Conservation (phyloP, 2,329 filamentous ascomycete species). For the Aspergillus thermomutatus region DNA sequence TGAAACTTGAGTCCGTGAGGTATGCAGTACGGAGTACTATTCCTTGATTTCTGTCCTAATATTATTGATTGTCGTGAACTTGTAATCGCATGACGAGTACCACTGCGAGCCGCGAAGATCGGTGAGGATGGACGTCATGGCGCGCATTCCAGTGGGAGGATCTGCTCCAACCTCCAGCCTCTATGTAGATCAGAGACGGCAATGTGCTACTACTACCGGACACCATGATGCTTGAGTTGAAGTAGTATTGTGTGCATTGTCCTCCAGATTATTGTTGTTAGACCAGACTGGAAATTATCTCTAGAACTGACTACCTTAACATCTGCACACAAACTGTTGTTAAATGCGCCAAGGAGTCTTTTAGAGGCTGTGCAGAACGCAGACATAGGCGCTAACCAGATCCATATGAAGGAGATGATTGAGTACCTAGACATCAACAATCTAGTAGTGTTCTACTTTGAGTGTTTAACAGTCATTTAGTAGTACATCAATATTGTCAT, state of each 20-base stretch:
- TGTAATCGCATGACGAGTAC: background rate
- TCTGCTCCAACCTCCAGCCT: background rate
- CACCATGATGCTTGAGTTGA: background rate
- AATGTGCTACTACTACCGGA: background rate
- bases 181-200: slow-evolving; percentile 6
- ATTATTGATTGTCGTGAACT: background rate
- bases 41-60: background rate
- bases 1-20: background rate
- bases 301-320: background rate
- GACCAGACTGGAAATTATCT: background rate
- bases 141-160: slow-evolving; percentile 5
- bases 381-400: background rate
- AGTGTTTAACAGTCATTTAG: too few species aligned
- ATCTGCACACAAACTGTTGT: background rate
- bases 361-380: background rate
- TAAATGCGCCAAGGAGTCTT: background rate
- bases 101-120: background rate
- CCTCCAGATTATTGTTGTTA: background rate
- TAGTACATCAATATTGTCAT: too few species aligned
- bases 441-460: background rate
- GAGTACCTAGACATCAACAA: too few species aligned
- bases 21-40: background rate
- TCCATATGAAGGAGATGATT: too few species aligned
- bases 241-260: background rate
- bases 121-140: slow-evolving; percentile 6